A percentile compares a stretch with the other conserved stretches of the same genome.
Evolutionary conservation across 345 rosid genomes (phyloP).

Genomic region (Odontarrhena argentea): DNA sequence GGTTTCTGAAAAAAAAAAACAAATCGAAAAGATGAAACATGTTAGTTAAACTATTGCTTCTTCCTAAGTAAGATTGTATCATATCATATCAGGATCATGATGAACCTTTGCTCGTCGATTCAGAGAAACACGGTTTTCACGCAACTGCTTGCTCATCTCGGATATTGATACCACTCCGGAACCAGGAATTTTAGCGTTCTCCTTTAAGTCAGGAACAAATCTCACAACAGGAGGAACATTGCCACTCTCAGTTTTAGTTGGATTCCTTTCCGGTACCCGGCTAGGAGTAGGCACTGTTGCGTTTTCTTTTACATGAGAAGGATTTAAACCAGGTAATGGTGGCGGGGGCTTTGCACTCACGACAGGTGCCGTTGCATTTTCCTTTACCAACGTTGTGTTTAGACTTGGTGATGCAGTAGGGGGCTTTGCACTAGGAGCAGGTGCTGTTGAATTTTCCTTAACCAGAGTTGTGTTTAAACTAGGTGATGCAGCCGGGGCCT

Average conservation of each 20-base stretch:
- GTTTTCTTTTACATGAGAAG: slow-evolving; percentile 33
- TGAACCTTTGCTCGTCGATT: slow-evolving; percentile 50
- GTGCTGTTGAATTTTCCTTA: slow-evolving; percentile 10
- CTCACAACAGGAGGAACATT: slow-evolving; percentile 29
- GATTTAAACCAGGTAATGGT: slow-evolving; percentile 19
- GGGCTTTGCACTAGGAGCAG: neutral
- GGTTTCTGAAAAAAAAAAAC: slow-evolving; percentile 56
- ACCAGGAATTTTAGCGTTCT: slow-evolving; percentile 38
- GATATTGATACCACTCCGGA: slow-evolving; percentile 58
- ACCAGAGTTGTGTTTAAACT: neutral
- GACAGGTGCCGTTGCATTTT: slow-evolving; percentile 22
- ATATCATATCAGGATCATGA: slow-evolving; percentile 21
- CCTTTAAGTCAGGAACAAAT: slow-evolving; percentile 39
- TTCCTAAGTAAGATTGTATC: neutral
- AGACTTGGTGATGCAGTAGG: slow-evolving; percentile 14
- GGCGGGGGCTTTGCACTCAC: slow-evolving; percentile 8
- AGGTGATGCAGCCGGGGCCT: slow-evolving; percentile 12
- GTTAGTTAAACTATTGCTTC: slow-evolving; percentile 5
- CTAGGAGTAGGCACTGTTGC: slow-evolving; percentile 23
- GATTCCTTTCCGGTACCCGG: slow-evolving; percentile 20
- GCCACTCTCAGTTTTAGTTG: slow-evolving; percentile 16
- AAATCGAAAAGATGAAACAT: slow-evolving; percentile 29
- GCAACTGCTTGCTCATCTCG: slow-evolving; percentile 72
- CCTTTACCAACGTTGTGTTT: neutral
- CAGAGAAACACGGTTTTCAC: slow-evolving; percentile 52